Evolutionary conservation across 2,329 filamentous ascomycete genomes (phyloP).

Genomic region (Clonostachys sp.): DNA sequence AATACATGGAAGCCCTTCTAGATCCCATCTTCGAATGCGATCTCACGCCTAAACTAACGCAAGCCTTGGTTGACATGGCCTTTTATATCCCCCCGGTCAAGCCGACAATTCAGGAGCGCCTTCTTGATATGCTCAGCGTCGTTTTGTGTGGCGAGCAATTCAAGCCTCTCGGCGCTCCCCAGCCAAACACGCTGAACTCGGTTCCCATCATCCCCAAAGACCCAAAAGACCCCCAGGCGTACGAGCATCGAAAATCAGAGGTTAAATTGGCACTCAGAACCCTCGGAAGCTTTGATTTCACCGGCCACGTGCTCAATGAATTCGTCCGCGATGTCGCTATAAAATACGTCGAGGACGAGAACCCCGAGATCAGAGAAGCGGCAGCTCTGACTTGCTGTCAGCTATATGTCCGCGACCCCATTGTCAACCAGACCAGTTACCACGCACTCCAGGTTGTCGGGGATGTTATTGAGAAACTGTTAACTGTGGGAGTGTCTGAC

Average conservation of each 20-base stretch:
- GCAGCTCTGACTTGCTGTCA: constrained; percentile 97
- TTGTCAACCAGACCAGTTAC: constrained; percentile 95
- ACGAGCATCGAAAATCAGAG: constrained; percentile 77
- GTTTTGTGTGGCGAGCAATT: constrained; percentile 92
- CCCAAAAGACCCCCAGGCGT: constrained; percentile 75
- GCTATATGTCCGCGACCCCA: constrained; percentile 92
- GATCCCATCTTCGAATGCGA: constrained; percentile 98
- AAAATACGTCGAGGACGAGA: constrained; percentile 95
- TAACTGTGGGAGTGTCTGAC: constrained; percentile 93
- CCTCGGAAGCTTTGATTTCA: constrained; percentile 96
- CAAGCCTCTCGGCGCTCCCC: constrained; percentile 84
- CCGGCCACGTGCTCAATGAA: constrained; percentile 88
- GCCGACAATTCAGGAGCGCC: constrained; percentile 84
- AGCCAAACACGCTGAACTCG: constrained; percentile 72
- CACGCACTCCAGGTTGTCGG: constrained; percentile 96
- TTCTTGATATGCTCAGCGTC: constrained; percentile 91
- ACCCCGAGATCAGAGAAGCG: constrained; percentile 87
- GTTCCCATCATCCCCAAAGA: constrained; percentile 84
- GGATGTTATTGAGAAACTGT: constrained; percentile 93
- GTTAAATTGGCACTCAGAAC: constrained; percentile 93
- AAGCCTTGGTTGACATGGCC: constrained; percentile 96
- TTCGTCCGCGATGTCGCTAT: constrained; percentile 98
- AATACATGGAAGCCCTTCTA: constrained; percentile 93
- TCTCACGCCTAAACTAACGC: constrained; percentile 86
- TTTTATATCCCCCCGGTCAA: constrained; percentile 97